Percentiles rank a stretch among this genome's conserved stretches.
Conservation (phyloP, 805 yeast species). For the Nakazawaea sp. region DNA sequence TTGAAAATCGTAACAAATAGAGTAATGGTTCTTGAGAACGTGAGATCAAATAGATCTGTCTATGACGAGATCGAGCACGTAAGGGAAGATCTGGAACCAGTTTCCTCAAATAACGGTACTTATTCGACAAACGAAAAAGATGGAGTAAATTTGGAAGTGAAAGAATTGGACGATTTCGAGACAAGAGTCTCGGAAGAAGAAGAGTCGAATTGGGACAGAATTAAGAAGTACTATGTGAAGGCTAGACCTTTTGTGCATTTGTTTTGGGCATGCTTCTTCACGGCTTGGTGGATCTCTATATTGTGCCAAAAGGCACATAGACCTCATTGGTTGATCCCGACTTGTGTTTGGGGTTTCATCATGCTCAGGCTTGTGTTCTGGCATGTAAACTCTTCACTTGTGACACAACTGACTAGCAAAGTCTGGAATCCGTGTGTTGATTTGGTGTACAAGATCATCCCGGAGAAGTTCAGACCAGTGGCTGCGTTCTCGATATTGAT, state of each 20-base stretch:
- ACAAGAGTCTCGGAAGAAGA: neutral
- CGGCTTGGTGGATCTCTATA: slow-evolving; percentile 38
- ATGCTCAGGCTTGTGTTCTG: slow-evolving; percentile 37
- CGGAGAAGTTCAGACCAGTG: slow-evolving; percentile 32
- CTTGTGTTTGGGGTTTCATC: slow-evolving; percentile 32
- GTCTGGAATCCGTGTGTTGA: slow-evolving; percentile 26
- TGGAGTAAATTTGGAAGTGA: neutral
- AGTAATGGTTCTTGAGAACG: slow-evolving; percentile 8
- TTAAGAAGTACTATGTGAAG: slow-evolving; percentile 1
- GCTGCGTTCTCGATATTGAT: slow-evolving; percentile 38
- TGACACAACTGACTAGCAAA: slow-evolving; percentile 13
- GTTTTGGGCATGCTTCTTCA: slow-evolving; percentile 22
- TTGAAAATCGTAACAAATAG: too few species aligned
- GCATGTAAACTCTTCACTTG: slow-evolving; percentile 24
- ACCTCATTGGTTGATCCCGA: slow-evolving; percentile 40
- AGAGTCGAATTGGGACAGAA: neutral
- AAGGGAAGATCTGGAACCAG: neutral
- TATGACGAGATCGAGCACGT: slow-evolving; percentile 1
- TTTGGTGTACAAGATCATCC: slow-evolving; percentile 31
- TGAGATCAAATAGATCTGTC: slow-evolving; percentile 1
- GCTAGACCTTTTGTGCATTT: slow-evolving; percentile 7
- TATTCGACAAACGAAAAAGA: neutral
- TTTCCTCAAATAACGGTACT: neutral
- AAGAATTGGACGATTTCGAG: slow-evolving; percentile 3
- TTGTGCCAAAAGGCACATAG: slow-evolving; percentile 33